Conservation (phyloP, 2,329 filamentous ascomycete species). For the Fusarium aywerte region DNA sequence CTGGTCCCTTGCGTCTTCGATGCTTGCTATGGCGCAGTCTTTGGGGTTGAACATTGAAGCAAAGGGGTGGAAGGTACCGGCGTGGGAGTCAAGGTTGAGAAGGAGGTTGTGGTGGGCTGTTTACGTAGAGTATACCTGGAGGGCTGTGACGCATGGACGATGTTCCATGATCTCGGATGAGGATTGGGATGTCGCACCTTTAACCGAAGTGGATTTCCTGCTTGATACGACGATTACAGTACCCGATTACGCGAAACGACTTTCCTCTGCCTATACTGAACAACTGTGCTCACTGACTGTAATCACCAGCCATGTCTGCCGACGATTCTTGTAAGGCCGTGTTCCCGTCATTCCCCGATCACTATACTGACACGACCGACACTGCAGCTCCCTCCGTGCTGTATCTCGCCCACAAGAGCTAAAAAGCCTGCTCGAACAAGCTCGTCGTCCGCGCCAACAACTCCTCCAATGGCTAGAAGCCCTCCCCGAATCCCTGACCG, state of each 20-base stretch:
- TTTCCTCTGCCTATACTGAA: neutral
- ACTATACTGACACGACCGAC: neutral
- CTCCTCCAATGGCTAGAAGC: neutral
- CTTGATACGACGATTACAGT: neutral
- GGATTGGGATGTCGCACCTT: neutral
- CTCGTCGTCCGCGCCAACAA: neutral
- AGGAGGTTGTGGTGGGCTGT: constrained; percentile 6
- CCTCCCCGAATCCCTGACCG: neutral
- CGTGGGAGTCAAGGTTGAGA: neutral
- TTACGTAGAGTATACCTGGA: constrained; percentile 8
- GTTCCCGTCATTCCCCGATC: accelerated
- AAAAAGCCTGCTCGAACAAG: neutral
- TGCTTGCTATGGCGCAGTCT: constrained; percentile 7
- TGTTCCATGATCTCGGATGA: neutral
- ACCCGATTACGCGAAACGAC: neutral
- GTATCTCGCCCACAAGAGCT: neutral
- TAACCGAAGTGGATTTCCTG: neutral
- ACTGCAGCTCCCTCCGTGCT: neutral
- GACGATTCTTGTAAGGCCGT: constrained; percentile 10
- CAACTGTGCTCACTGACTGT: neutral
- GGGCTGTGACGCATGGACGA: neutral
- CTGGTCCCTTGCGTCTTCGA: neutral
- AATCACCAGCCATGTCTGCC: neutral
- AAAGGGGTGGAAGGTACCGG: neutral
- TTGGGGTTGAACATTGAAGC: neutral